Evolutionary conservation across 768 basidiomycete species (phyloP), one percentile per base, ranked within the genome.

Genomic region (Nevesoporus exiguus): DNA sequence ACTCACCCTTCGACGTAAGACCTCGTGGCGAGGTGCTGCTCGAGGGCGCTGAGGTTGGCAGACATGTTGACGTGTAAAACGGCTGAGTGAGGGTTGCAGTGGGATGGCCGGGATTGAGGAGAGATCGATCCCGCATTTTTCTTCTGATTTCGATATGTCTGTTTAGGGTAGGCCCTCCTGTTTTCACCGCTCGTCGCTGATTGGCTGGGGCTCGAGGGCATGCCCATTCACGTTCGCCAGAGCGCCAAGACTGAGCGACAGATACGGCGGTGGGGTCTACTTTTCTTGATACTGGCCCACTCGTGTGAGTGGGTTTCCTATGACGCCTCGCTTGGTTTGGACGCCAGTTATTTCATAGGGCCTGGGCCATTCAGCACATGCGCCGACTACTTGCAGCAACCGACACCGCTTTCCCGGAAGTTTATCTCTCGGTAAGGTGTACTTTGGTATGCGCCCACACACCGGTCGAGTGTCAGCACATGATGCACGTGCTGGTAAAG

Each of bases 1-100:
- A 80, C 90, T 81, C 52, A 95, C 93, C 93, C 93, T 70, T 94
- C 90, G 47, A 96, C 79, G 71, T 96, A 96, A 55, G 92, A 92
- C 70, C 90, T 80, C 66, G 86, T 82, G 52, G 85, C 71, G 65
- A 99, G 90, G 80, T 95, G 91, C 54, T 85, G 70, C 69, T 98
- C 90, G 67, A 98, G 87, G 61, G 87, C 83, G 27, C 68, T 59
- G 61, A 90, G 77, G 72, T 90, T 76, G 61, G 74, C 76, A 64
- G 88, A 80, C 88, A 89, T 91, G 13, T 64, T 67, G 53, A 61
- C 48, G 56, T 65, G 42, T 56, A 54, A 48, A 34, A 19, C 31
- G 46, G 49, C 44, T 17, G 44, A 54, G 51, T 40, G 47, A 47
- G 27, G 44, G 14, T 36, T 36, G 36, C 33, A 36, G 41, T 36